phyloP scores from a whole-genome alignment of 2,329 filamentous ascomycete genomes.

The Ceratocystis huliohia region DNA sequence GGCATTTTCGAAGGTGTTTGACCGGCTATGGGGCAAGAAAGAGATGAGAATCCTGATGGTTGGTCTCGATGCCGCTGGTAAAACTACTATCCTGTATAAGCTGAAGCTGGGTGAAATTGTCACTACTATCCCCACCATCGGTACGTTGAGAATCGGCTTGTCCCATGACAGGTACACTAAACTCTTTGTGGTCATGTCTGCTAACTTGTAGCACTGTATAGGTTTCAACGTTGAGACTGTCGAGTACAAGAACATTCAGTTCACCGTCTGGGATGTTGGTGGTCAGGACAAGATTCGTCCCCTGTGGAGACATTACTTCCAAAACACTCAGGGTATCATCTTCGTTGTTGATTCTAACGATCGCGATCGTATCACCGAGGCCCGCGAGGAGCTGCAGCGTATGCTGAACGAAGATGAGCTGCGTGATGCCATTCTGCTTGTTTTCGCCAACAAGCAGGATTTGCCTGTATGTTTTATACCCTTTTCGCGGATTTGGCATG shows the following conservation, averaged over 20 bases:
- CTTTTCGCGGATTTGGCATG: background rate
- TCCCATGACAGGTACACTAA: background rate
- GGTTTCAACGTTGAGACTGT: constrained; percentile 99
- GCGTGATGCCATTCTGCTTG: constrained; percentile 87
- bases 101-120: constrained; percentile 99
- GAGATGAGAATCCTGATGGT: constrained; percentile 99
- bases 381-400: constrained; percentile 87
- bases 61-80: constrained; percentile 97
- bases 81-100: constrained; percentile 99
- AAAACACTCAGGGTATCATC: constrained; percentile 98
- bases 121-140: constrained; percentile 97
- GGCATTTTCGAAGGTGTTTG: constrained; percentile 91
- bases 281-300: constrained; percentile 99
- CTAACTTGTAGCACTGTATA: constrained; percentile 27
- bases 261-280: constrained; percentile 99
- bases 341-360: constrained; percentile 99
- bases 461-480: constrained; percentile 57
- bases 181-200: background rate
- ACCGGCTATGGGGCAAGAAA: constrained; percentile 97
- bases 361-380: constrained; percentile 94
- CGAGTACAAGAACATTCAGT: constrained; percentile 99
- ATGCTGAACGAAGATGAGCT: constrained; percentile 99
- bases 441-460: constrained; percentile 99
- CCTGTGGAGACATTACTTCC: constrained; percentile 99
- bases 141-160: constrained; percentile 37